Evolutionary conservation across 352 stramenopile species (phyloP).

Genomic region (Pseudoperonospora humuli): DNA sequence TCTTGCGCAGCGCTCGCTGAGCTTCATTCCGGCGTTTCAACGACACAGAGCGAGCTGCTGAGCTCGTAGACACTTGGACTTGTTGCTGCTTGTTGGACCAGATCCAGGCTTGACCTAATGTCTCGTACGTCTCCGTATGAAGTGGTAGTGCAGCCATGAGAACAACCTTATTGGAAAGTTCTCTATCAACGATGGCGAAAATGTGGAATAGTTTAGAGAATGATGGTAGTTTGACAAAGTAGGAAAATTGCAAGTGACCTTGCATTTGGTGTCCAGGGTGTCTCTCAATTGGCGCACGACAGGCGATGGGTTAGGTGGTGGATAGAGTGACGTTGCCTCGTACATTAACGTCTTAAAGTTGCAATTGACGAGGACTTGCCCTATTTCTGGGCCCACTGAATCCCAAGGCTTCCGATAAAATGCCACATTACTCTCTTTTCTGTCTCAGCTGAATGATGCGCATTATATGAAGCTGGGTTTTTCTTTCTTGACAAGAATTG

Average conservation of each 20-base stretch:
- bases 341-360: constrained; percentile 11
- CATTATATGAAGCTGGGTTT: too few species aligned
- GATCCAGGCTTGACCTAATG: constrained; percentile 28
- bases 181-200: too few species aligned
- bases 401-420: too few species aligned
- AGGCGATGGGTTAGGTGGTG: constrained; percentile 14
- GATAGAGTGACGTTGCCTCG: constrained; percentile 12
- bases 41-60: constrained; percentile 12
- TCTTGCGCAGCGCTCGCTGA: constrained; percentile 28
- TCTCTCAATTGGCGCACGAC: constrained; percentile 4
- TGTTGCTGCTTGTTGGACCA: constrained; percentile 30
- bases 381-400: constrained; percentile 13
- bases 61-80: constrained; percentile 13
- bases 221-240: too few species aligned
- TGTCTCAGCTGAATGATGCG: too few species aligned
- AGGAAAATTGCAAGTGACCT: too few species aligned
- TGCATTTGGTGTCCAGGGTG: too few species aligned
- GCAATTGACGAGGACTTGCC: constrained; percentile 10
- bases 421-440: too few species aligned
- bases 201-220: too few species aligned
- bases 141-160: constrained; percentile 11
- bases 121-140: constrained; percentile 29
- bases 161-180: too few species aligned
- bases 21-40: constrained; percentile 26
- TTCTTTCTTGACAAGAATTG: too few species aligned